Conservation (phyloP, 495 filamentous ascomycete genomes). For the Astrocystis sublimbata region DNA sequence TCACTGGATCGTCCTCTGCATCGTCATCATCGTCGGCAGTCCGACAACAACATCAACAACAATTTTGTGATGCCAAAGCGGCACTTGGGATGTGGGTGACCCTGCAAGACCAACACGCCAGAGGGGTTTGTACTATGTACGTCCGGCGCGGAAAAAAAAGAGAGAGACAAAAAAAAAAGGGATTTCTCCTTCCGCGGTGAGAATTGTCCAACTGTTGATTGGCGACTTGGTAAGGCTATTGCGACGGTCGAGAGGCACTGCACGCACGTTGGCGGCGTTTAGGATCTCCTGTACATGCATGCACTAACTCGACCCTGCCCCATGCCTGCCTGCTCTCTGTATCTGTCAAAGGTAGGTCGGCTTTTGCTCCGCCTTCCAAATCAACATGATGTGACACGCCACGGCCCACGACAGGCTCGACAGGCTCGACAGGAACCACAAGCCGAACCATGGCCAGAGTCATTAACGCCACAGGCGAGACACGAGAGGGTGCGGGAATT, state of each 20-base stretch:
- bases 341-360: too few species aligned
- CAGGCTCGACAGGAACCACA: too few species aligned
- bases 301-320: neutral
- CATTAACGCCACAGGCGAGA: too few species aligned
- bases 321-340: too few species aligned
- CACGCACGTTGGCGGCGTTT: constrained; percentile 10
- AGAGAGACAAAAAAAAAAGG: too few species aligned
- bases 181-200: too few species aligned
- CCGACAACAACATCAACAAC: neutral
- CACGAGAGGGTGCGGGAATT: neutral
- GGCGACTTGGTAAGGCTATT: neutral
- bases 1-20: constrained; percentile 15
- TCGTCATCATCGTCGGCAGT: neutral
- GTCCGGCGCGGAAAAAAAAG: too few species aligned
- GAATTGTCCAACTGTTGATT: too few species aligned
- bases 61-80: neutral
- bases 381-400: constrained; percentile 6
- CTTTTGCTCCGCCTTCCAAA: constrained; percentile 6
- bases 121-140: neutral
- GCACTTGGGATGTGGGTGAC: neutral
- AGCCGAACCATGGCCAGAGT: neutral
- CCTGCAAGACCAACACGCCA: neutral
- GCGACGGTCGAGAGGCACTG: constrained; percentile 4
- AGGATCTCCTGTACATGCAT: constrained; percentile 12
- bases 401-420: too few species aligned